Conservation (phyloP, 306 rosid genomes). For the Acacia crassicarpa region DNA sequence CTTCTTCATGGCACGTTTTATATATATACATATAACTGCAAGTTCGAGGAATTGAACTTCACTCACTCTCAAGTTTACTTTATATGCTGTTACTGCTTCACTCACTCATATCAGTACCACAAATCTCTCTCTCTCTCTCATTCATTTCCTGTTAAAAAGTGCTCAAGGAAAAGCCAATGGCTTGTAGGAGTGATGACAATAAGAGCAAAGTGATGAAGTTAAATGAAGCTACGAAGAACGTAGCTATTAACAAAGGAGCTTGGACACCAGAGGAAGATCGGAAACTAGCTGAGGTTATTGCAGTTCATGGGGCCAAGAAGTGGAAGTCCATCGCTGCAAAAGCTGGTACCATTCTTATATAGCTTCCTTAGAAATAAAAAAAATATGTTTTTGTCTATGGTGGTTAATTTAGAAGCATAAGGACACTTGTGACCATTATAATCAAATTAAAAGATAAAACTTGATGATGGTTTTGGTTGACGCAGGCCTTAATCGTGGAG, state of each 20-base stretch:
- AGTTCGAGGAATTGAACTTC: neutral
- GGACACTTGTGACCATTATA: neutral
- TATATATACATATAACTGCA: neutral
- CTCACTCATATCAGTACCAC: neutral
- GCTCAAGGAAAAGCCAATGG: neutral
- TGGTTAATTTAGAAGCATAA: neutral
- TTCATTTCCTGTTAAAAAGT: neutral
- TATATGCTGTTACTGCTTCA: neutral
- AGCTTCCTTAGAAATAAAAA: neutral
- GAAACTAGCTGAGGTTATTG: conserved; percentile 4
- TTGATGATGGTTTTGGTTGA: conserved; percentile 1
- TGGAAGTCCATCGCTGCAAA: conserved; percentile 55
- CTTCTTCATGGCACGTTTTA: neutral
- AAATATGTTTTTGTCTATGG: neutral
- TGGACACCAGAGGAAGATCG: conserved; percentile 43
- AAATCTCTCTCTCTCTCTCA: neutral
- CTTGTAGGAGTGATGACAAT: neutral
- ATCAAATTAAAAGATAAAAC: neutral
- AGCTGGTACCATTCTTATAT: conserved; percentile 41
- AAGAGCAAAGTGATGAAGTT: neutral
- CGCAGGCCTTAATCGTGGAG: conserved; percentile 43
- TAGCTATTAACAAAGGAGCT: conserved; percentile 49
- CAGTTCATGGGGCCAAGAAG: conserved; percentile 20
- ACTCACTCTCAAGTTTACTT: neutral
- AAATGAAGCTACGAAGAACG: neutral